A percentile compares a stretch with the other conserved stretches of the same genome.
These are phyloP conservation scores for Cardamine resedifolia DNA, from an alignment of 345 rosid genomes.

Conservation along the genomic window DNA sequence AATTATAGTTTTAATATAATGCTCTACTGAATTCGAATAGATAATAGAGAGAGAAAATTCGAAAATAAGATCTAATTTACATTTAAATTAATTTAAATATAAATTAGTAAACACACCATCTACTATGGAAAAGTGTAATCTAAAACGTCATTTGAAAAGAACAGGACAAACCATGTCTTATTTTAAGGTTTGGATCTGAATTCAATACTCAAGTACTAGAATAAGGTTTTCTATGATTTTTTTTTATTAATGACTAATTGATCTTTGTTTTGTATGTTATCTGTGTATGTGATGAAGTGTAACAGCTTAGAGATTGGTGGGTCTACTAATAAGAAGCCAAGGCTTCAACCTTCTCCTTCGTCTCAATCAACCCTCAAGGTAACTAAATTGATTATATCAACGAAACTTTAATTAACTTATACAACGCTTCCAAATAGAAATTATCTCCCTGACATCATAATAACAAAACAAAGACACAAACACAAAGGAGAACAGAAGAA, in stretches of 20 bases:
- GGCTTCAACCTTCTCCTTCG: slow-evolving; percentile 75
- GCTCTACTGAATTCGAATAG: not conserved
- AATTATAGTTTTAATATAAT: not conserved
- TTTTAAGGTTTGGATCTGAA: slow-evolving; percentile 25
- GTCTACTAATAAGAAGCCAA: slow-evolving; percentile 77
- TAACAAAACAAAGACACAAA: slow-evolving; percentile 42
- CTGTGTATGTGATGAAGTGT: slow-evolving; percentile 46
- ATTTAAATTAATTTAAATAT: not conserved
- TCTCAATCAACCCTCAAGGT: slow-evolving; percentile 83
- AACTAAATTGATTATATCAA: slow-evolving; percentile 20
- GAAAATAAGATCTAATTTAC: not conserved
- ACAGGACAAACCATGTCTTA: slow-evolving; percentile 15
- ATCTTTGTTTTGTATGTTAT: slow-evolving; percentile 20
- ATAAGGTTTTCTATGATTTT: not conserved
- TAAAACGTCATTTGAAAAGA: slow-evolving; percentile 16
- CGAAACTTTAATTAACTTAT: slow-evolving; percentile 2
- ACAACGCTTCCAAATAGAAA: slow-evolving; percentile 20
- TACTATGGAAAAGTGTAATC: slow-evolving; percentile 9
- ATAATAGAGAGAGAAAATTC: not conserved
- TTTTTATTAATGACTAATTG: not conserved
- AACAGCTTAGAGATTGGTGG: slow-evolving; percentile 76
- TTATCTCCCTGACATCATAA: slow-evolving; percentile 37
- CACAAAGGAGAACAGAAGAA: slow-evolving; percentile 42
- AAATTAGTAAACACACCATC: slow-evolving; percentile 13
- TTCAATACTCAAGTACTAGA: slow-evolving; percentile 7